Conservation (phyloP, 768 basidiomycete species). For the Phlebiopsis gigantea region DNA sequence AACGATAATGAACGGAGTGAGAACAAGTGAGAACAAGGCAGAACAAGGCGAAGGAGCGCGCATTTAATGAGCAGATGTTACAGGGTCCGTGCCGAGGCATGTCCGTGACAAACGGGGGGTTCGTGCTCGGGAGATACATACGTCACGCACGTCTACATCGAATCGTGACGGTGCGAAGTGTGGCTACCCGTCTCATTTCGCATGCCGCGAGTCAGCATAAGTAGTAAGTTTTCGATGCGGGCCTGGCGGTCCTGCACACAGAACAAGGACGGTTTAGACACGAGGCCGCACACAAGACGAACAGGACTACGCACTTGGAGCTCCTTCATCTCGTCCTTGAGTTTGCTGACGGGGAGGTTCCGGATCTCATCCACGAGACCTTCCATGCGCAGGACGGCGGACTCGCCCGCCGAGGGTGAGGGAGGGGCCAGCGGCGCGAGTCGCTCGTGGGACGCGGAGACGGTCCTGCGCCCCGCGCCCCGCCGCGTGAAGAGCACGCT, state of each 20-base stretch:
- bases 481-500: slow-evolving; percentile 38
- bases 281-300: neutral
- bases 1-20: neutral
- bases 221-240: slow-evolving; percentile 67
- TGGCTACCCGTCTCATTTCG: slow-evolving; percentile 32
- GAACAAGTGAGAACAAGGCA: neutral
- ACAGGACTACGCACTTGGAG: slow-evolving; percentile 48
- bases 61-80: neutral
- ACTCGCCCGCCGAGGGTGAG: slow-evolving; percentile 32
- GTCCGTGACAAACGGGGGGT: neutral
- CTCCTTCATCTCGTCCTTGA: slow-evolving; percentile 82
- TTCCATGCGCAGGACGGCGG: slow-evolving; percentile 51
- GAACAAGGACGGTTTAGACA: neutral
- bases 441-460: slow-evolving; percentile 15
- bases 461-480: slow-evolving; percentile 9
- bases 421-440: slow-evolving; percentile 12
- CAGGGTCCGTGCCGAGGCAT: neutral
- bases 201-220: slow-evolving; percentile 66
- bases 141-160: slow-evolving; percentile 15
- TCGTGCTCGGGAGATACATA: too few relatives aligned
- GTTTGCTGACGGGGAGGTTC: slow-evolving; percentile 54
- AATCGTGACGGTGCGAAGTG: slow-evolving; percentile 20
- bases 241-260: slow-evolving; percentile 52
- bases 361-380: slow-evolving; percentile 56
- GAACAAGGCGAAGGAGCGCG: neutral